These are phyloP conservation scores for Bruguiera hainesii DNA, from an alignment of 441 rosid genomes.

Conservation along the genomic window DNA sequence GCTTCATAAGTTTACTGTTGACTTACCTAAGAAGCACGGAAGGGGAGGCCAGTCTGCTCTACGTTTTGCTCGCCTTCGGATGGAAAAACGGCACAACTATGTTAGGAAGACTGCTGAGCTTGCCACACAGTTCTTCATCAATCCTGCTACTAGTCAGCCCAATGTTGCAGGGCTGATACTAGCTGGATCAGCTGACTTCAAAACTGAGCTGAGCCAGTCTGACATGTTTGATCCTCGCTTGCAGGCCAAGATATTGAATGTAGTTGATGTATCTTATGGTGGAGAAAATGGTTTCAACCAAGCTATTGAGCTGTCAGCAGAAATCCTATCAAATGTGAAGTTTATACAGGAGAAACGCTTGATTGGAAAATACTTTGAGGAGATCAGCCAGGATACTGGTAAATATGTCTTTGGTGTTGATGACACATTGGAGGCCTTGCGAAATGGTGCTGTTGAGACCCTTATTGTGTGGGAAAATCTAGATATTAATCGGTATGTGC, in stretches of 20 bases:
- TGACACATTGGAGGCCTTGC: constrained; percentile 69
- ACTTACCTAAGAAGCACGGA: constrained; percentile 88
- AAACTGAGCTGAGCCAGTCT: constrained; percentile 81
- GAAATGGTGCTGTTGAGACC: constrained; percentile 80
- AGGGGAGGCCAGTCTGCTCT: constrained; percentile 97
- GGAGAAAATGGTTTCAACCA: constrained; percentile 84
- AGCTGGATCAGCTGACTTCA: constrained; percentile 90
- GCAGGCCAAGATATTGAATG: constrained; percentile 78
- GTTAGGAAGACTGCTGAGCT: constrained; percentile 87
- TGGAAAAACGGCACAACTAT: constrained; percentile 89
- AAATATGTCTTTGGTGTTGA: constrained; percentile 76
- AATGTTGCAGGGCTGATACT: constrained; percentile 74
- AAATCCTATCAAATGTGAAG: constrained; percentile 74
- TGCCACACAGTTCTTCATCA: constrained; percentile 77
- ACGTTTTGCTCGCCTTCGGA: constrained; percentile 83
- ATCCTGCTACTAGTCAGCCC: constrained; percentile 86
- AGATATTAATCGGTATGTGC: constrained; percentile 57
- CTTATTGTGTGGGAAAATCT: constrained; percentile 86
- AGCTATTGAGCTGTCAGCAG: constrained; percentile 80
- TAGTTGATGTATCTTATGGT: constrained; percentile 82
- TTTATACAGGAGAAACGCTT: constrained; percentile 76
- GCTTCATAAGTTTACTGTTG: constrained; percentile 77
- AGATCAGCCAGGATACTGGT: constrained; percentile 82
- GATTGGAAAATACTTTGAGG: constrained; percentile 83
- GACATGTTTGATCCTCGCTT: constrained; percentile 89